Conservation (phyloP, 495 filamentous ascomycete genomes). For the Oleoguttula mirabilis region DNA sequence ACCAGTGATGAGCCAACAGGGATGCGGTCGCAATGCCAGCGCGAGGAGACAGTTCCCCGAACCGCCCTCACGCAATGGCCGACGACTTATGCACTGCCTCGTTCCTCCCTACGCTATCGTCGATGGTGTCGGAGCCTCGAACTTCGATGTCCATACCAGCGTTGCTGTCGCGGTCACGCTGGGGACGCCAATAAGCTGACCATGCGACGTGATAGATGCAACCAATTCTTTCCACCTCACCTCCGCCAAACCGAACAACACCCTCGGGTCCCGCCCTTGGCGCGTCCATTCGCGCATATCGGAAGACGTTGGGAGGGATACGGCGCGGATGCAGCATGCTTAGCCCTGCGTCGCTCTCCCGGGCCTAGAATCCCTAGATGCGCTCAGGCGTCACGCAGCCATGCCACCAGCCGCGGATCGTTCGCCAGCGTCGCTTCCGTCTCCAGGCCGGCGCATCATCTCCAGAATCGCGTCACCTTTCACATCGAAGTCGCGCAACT, state of each 20-base stretch:
- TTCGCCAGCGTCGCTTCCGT: conserved; percentile 15
- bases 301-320: not conserved
- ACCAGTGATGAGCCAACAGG: too few relatives aligned
- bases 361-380: too few relatives aligned
- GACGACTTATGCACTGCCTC: too few relatives aligned
- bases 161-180: not conserved
- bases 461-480: conserved; percentile 51
- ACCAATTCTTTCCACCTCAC: not conserved
- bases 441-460: conserved; percentile 36
- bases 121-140: too few relatives aligned
- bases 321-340: too few relatives aligned
- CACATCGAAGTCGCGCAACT: conserved; percentile 51
- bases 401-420: conserved; percentile 27
- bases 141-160: too few relatives aligned
- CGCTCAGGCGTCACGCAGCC: not conserved
- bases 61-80: too few relatives aligned
- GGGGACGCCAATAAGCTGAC: not conserved
- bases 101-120: too few relatives aligned
- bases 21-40: too few relatives aligned
- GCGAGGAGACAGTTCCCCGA: too few relatives aligned
- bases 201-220: not conserved
- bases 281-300: not conserved
- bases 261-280: not conserved
- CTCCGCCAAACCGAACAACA: not conserved
- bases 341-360: too few relatives aligned